phyloP scores from a whole-genome alignment of 106 monocot species.

The Narthecium ossifragum region DNA sequence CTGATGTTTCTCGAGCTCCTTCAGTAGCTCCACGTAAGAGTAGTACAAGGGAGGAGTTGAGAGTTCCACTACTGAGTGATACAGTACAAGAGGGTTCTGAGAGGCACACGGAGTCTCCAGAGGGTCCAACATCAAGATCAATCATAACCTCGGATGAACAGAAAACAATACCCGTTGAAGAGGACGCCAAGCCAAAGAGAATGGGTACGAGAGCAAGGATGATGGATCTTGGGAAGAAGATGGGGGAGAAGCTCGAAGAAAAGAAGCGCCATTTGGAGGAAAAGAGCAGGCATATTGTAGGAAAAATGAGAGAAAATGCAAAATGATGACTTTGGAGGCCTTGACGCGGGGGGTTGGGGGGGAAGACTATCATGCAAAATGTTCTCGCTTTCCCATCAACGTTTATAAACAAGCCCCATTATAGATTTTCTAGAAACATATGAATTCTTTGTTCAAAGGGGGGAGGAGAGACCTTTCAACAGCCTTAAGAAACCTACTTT shows the following conservation, averaged over 20 bases:
- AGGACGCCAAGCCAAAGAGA: constrained; percentile 39
- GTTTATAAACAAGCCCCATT: too few relatives aligned
- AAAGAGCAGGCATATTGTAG: constrained; percentile 67
- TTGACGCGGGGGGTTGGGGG: too few relatives aligned
- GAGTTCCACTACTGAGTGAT: constrained; percentile 24
- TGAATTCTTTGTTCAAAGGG: too few relatives aligned
- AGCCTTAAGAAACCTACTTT: too few relatives aligned
- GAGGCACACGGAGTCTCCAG: constrained; percentile 9
- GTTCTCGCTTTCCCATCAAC: too few relatives aligned
- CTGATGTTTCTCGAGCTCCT: constrained; percentile 8
- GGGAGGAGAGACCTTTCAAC: too few relatives aligned
- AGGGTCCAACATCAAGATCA: constrained; percentile 5
- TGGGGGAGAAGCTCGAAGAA: constrained; percentile 87
- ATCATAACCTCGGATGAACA: not conserved
- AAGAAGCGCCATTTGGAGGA: constrained; percentile 79
- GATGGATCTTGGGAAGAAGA: constrained; percentile 70
- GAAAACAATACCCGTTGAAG: constrained; percentile 11
- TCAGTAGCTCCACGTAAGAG: not conserved
- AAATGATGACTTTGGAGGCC: constrained; percentile 15
- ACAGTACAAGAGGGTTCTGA: constrained; percentile 2
- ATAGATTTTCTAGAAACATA: too few relatives aligned
- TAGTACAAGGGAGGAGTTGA: constrained; percentile 21
- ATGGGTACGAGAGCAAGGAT: constrained; percentile 50
- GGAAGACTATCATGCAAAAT: too few relatives aligned
- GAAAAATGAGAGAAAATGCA: constrained; percentile 66